Conservation (phyloP, 768 basidiomycete genomes). For the Scleroderma bovista region DNA sequence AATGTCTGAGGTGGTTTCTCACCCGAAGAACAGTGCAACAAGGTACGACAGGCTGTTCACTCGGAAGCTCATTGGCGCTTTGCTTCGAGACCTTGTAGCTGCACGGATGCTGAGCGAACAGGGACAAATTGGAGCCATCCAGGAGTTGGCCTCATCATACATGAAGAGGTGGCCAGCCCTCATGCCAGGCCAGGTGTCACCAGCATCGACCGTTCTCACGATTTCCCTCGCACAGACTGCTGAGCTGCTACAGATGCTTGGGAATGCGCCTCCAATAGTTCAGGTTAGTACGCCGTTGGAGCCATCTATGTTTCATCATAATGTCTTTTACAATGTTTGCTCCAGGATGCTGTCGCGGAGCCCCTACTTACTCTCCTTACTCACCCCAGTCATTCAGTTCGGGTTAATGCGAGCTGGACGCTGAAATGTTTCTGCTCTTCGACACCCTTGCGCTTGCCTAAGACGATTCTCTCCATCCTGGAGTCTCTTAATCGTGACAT, state of each 20-base stretch:
- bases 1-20: conserved; percentile 68
- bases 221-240: conserved; percentile 80
- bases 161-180: conserved; percentile 91
- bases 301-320: not conserved
- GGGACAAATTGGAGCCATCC: conserved; percentile 87
- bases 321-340: not conserved
- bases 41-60: conserved; percentile 73
- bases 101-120: conserved; percentile 88
- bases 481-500: conserved; percentile 85
- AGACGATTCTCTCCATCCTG: conserved; percentile 67
- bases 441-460: conserved; percentile 79
- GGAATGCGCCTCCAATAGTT: conserved; percentile 86
- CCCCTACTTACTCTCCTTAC: conserved; percentile 80
- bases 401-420: conserved; percentile 81
- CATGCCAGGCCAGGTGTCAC: conserved; percentile 78
- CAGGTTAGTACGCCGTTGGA: conserved; percentile 43
- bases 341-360: conserved; percentile 78
- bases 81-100: conserved; percentile 84
- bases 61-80: conserved; percentile 65
- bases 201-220: conserved; percentile 60
- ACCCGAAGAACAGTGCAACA: conserved; percentile 45
- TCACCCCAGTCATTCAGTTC: conserved; percentile 85
- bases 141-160: conserved; percentile 76
- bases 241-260: conserved; percentile 80
- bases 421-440: conserved; percentile 88